Percentiles rank a stretch among this genome's conserved stretches.
These are phyloP conservation scores for Chionographis japonica DNA, from an alignment of 106 monocot species.

Conservation along the genomic window DNA sequence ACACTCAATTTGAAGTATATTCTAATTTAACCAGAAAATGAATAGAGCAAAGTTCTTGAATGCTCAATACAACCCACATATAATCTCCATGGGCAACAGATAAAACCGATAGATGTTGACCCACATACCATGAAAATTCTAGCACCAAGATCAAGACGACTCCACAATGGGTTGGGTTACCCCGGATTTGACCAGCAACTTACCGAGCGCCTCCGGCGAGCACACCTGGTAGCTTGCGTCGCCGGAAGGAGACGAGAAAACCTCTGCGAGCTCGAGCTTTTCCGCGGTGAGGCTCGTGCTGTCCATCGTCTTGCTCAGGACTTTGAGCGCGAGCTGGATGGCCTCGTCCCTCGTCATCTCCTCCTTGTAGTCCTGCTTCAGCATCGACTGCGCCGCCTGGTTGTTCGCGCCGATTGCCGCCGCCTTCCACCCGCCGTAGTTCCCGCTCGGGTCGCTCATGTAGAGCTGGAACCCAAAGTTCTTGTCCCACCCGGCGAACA, in stretches of 20 bases:
- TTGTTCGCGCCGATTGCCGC: conserved; percentile 89
- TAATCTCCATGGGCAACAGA: too few species aligned
- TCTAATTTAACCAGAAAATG: too few species aligned
- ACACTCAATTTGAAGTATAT: too few species aligned
- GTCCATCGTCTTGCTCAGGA: conserved; percentile 95
- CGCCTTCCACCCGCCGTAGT: conserved; percentile 89
- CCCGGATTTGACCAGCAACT: conserved; percentile 68
- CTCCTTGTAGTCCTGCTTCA: conserved; percentile 92
- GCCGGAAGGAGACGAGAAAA: conserved; percentile 48
- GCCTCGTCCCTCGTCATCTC: conserved; percentile 73
- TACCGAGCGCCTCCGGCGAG: conserved; percentile 49
- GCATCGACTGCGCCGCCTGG: conserved; percentile 90
- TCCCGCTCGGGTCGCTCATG: conserved; percentile 87
- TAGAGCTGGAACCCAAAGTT: conserved; percentile 85
- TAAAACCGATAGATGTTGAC: too few species aligned
- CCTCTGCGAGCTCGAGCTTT: conserved; percentile 84
- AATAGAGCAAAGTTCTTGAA: too few species aligned
- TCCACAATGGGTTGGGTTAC: conserved; percentile 52
- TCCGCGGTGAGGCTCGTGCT: conserved; percentile 86
- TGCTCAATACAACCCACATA: too few species aligned
- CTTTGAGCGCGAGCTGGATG: conserved; percentile 69
- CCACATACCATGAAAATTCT: too few species aligned
- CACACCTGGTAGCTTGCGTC: conserved; percentile 79
- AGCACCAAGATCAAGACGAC: conserved; percentile 1
- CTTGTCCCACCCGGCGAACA: conserved; percentile 87